phyloP scores from a whole-genome alignment of 208 protist genomes.

The Leishmania martiniquensis region DNA sequence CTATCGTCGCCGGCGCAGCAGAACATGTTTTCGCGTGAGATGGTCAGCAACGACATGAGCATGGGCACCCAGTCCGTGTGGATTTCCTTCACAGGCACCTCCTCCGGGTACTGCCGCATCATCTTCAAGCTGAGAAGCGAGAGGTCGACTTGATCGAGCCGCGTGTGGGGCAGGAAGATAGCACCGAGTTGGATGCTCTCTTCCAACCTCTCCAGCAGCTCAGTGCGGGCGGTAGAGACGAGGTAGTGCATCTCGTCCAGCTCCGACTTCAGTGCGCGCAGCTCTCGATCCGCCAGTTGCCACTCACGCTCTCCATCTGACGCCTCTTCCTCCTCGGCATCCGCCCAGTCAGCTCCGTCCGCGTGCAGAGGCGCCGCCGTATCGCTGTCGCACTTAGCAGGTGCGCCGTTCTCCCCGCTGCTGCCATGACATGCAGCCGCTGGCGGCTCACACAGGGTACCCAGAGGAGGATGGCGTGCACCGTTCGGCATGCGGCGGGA shows the following conservation, averaged over 20 bases:
- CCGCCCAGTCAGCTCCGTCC: too few relatives aligned
- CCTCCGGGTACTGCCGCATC: slow-evolving; percentile 63
- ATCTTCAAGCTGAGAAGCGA: slow-evolving; percentile 61
- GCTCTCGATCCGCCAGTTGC: slow-evolving; percentile 47
- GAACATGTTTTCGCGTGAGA: slow-evolving; percentile 39
- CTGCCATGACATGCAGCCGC: not conserved
- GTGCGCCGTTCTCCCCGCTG: not conserved
- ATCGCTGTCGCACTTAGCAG: slow-evolving; percentile 5
- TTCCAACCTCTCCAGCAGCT: slow-evolving; percentile 48
- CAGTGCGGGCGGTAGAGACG: slow-evolving; percentile 38
- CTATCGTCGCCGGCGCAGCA: slow-evolving; percentile 18
- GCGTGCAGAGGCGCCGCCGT: not conserved
- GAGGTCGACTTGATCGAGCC: slow-evolving; percentile 45
- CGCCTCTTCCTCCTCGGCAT: not conserved
- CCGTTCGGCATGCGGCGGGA: not conserved
- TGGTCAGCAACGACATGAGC: slow-evolving; percentile 51
- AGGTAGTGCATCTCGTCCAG: slow-evolving; percentile 63
- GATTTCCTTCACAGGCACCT: slow-evolving; percentile 70
- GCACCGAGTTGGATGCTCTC: slow-evolving; percentile 44
- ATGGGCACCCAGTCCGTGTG: slow-evolving; percentile 60
- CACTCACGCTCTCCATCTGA: slow-evolving; percentile 28
- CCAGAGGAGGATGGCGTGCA: not conserved
- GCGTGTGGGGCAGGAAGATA: slow-evolving; percentile 68
- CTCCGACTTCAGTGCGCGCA: slow-evolving; percentile 53
- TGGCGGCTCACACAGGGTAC: not conserved